Evolutionary conservation across 176 grass and related monocot genomes (phyloP), one percentile per base, ranked within the genome.

Genomic region (Pontederia crassipes): DNA sequence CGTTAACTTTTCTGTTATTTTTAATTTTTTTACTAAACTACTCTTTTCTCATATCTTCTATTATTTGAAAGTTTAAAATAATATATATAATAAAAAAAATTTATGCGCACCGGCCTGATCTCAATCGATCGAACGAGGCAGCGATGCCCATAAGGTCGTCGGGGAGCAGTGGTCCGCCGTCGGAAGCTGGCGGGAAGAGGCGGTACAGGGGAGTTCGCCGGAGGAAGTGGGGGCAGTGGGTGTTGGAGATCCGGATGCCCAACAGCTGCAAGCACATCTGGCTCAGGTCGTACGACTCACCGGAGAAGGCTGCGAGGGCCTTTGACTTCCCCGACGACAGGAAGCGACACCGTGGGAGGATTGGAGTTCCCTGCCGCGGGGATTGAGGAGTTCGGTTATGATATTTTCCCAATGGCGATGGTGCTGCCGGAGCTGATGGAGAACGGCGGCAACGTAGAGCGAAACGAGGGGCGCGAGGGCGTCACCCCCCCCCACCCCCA

Each of bases 251-350:
- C 64, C 64, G 64, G 24, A 5, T 66, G 11, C 64, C 48, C 64
- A 50, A 66, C 64, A 66, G 48, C 18, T 20, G 64, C 11, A 24
- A 52, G 47, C 18, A 47, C 24, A 66, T 66, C 48, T 52, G 64
- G 64, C 64, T 66, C 18, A 47, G 64, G 11, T 66, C 64, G 4
- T 66, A 52, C 48, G 64, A 32, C 9, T 50, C 24, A 6, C 64
- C 48, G 17, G 64, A 66, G 64, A 66, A 66, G 64, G 64, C 64
- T 0, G 64, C 20, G 2, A 18, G 64, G 13, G 64, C 64, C 3
- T 66, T 66, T 47, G 64, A 66, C 48, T 66, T 66, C 48, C 63
- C 64, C 20, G 64, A 66, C 48, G 35, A 62, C 9, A n/a, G 45
- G 15, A 40, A 40, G 59, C 35, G 45, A 10, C 45, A 40, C 4